Conservation (phyloP, 331 rosid species). For the Malus hybrid region DNA sequence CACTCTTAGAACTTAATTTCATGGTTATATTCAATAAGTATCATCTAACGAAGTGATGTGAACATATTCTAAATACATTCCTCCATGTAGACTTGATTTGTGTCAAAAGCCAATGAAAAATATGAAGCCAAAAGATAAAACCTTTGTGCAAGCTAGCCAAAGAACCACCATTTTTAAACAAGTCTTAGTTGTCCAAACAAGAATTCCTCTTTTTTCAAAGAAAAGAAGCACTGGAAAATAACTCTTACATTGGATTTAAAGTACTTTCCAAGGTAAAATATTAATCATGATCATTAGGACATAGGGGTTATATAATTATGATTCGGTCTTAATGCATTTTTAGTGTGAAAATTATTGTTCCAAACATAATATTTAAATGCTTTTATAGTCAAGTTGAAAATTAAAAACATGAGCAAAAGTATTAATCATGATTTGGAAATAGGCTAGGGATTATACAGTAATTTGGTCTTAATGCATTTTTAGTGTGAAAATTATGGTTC, state of each 20-base stretch:
- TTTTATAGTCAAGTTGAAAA: too few relatives aligned
- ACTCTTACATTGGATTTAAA: not conserved
- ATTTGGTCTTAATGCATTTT: too few relatives aligned
- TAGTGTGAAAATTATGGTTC: too few relatives aligned
- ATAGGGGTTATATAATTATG: not conserved
- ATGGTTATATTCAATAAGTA: too few relatives aligned
- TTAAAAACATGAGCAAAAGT: too few relatives aligned
- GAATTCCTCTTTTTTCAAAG: not conserved
- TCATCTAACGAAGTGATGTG: not conserved
- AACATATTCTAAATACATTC: not conserved
- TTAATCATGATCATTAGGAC: not conserved
- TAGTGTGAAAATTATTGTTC: too few relatives aligned
- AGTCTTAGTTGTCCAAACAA: not conserved
- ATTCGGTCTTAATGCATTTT: too few relatives aligned
- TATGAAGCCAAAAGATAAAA: not conserved
- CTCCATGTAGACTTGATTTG: not conserved
- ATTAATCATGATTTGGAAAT: too few relatives aligned
- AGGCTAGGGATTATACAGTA: too few relatives aligned
- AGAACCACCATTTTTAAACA: not conserved
- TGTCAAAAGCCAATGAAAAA: conserved; percentile 3
- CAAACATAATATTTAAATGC: too few relatives aligned
- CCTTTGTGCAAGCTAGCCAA: not conserved
- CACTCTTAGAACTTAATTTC: too few relatives aligned
- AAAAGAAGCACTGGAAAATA: not conserved
- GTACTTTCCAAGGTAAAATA: not conserved